Evolutionary conservation across 208 protist genomes (phyloP).

Genomic region (Wallacemonas sp.): DNA sequence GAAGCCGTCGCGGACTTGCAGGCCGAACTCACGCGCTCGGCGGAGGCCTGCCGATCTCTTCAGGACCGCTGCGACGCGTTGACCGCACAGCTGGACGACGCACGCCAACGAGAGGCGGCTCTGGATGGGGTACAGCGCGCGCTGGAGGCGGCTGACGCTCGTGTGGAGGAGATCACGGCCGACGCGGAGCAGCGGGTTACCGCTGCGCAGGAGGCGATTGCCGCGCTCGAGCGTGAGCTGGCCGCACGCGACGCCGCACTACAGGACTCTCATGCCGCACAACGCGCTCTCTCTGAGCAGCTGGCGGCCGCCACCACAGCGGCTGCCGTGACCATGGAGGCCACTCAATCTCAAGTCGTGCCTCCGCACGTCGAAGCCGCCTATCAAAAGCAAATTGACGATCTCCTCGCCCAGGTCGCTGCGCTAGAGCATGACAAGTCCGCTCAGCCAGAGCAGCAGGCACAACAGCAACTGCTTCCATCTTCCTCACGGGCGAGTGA

Average conservation of each 20-base stretch:
- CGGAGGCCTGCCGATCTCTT: neutral
- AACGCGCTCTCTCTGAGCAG: neutral
- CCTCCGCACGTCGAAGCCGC: neutral
- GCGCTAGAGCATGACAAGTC: conserved; percentile 14
- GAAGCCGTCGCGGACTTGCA: conserved; percentile 6
- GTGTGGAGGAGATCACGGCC: neutral
- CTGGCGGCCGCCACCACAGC: conserved; percentile 8
- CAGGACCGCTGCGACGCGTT: neutral
- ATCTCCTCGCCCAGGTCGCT: conserved; percentile 10
- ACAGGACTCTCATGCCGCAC: neutral
- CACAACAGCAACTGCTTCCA: neutral
- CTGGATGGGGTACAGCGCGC: neutral
- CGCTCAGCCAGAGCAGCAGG: neutral
- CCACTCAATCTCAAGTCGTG: neutral
- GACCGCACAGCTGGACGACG: neutral
- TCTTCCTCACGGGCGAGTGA: too few relatives aligned
- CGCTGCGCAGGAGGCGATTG: neutral
- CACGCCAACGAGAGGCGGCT: neutral
- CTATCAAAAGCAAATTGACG: neutral
- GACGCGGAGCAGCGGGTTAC: neutral
- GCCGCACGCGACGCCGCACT: neutral
- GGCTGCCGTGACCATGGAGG: neutral
- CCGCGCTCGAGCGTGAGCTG: conserved; percentile 14
- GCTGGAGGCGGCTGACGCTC: neutral
- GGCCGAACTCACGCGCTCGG: neutral